These are phyloP conservation scores for Eucalyptus tenuipes DNA, from an alignment of 345 rosid genomes.

Conservation along the genomic window DNA sequence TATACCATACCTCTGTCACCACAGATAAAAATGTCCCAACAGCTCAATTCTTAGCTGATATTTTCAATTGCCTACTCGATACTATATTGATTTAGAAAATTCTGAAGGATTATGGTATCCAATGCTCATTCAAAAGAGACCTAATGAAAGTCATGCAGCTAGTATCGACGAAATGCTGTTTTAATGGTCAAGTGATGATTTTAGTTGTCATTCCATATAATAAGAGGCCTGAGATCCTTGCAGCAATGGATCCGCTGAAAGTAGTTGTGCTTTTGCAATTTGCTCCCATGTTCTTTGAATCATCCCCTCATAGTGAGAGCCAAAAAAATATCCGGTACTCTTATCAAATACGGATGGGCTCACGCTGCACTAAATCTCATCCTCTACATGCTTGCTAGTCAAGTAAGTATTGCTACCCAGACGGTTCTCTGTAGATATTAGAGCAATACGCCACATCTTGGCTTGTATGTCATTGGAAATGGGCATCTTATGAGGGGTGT, in stretches of 20 bases:
- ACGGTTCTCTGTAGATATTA: neutral
- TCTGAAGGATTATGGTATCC: neutral
- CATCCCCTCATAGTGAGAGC: neutral
- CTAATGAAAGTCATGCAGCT: neutral
- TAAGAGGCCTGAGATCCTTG: neutral
- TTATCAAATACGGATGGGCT: neutral
- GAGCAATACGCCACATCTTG: neutral
- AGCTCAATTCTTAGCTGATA: neutral
- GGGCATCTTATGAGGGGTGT: neutral
- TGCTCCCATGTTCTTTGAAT: neutral
- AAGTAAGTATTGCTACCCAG: neutral
- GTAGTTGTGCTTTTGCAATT: neutral
- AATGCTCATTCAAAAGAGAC: neutral
- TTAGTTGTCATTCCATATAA: neutral
- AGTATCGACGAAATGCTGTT: neutral
- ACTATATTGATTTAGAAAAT: neutral
- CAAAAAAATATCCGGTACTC: neutral
- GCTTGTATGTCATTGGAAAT: neutral
- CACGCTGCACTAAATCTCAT: neutral
- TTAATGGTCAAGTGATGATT: neutral
- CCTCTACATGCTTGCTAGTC: neutral
- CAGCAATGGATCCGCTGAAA: neutral
- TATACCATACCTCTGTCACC: neutral
- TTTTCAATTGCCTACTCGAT: neutral
- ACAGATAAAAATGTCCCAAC: neutral